Percentiles rank a stretch among this genome's conserved stretches.
Evolutionary conservation across 2,329 filamentous ascomycete genomes (phyloP).

Genomic region (Kalmusia sp.): DNA sequence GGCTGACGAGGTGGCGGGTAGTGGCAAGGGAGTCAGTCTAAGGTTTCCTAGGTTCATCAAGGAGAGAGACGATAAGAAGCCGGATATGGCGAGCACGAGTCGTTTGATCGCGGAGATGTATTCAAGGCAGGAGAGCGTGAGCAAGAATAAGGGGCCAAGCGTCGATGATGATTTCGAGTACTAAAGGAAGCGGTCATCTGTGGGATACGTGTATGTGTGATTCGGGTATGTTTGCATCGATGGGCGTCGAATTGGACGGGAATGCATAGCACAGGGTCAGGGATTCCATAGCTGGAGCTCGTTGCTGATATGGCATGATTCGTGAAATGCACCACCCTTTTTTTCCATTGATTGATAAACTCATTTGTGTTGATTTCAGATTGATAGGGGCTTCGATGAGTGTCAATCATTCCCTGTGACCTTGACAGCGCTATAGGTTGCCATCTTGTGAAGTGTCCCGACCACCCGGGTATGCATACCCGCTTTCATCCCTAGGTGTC

Average conservation of each 20-base stretch:
- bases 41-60: slow-evolving; percentile 94
- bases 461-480: too few relatives aligned
- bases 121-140: slow-evolving; percentile 87
- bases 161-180: slow-evolving; percentile 99
- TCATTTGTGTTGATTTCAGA: too few relatives aligned
- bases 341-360: too few relatives aligned
- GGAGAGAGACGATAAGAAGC: slow-evolving; percentile 92
- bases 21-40: slow-evolving; percentile 81
- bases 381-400: too few relatives aligned
- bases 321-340: too few relatives aligned
- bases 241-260: not conserved
- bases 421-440: too few relatives aligned
- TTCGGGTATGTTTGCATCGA: not conserved
- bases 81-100: slow-evolving; percentile 84
- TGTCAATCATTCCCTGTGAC: too few relatives aligned
- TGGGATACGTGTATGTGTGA: not conserved
- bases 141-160: slow-evolving; percentile 82
- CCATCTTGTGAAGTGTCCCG: too few relatives aligned
- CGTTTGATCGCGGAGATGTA: slow-evolving; percentile 97
- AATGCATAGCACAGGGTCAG: not conserved
- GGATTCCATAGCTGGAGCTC: not conserved
- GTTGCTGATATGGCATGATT: too few relatives aligned
- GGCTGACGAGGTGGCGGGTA: slow-evolving; percentile 74
- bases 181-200: slow-evolving; percentile 50
- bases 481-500: too few relatives aligned